A percentile compares a stretch with the other conserved stretches of the same genome.
Conservation (phyloP, 73 alveolate genomes). For the Paramecium sexaurelia region DNA sequence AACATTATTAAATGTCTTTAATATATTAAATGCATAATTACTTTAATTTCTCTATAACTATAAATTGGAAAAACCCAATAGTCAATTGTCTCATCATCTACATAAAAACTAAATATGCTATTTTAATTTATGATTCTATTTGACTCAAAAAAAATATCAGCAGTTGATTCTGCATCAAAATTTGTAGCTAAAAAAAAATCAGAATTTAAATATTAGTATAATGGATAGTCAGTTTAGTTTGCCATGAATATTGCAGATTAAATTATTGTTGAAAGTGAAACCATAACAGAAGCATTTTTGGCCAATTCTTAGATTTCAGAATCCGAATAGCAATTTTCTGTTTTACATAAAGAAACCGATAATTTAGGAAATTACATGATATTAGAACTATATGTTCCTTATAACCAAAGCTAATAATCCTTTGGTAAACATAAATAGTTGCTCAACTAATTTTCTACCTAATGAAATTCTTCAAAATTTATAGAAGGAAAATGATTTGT, state of each 20-base stretch:
- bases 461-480: not conserved
- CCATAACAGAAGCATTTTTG: not conserved
- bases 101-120: not conserved
- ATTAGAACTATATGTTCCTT: not conserved
- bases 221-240: not conserved
- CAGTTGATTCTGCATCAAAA: not conserved
- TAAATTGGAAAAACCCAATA: not conserved
- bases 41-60: not conserved
- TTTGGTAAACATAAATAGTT: not conserved
- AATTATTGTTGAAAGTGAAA: not conserved
- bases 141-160: not conserved
- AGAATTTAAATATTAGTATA: not conserved
- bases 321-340: not conserved
- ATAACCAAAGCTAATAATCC: not conserved
- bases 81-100: not conserved
- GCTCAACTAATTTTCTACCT: not conserved
- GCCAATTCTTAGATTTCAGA: not conserved
- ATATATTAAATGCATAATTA: not conserved
- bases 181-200: not conserved
- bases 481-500: not conserved
- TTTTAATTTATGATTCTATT: not conserved
- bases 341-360: not conserved
- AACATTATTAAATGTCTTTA: not conserved
- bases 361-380: not conserved
- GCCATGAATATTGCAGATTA: not conserved